Base-by-base conservation (phyloP, 257 asterid genomes). In the Asclepias syriaca region DNA sequence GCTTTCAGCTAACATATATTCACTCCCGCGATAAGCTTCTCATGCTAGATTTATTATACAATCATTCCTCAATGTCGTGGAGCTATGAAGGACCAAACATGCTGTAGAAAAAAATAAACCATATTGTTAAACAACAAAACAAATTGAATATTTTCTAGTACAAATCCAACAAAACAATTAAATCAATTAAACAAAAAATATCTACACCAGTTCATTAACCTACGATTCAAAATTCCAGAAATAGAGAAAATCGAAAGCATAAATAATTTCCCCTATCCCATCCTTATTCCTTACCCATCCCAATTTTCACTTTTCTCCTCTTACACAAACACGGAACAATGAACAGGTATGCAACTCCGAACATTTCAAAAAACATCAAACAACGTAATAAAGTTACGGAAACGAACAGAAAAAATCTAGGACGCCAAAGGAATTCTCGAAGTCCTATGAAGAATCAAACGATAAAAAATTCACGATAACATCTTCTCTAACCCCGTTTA, bases 41-140 rank as follows among this genome's bases (percentile, higher is more conserved):
- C 92, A 83, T 88, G 39, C 77, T 81, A 58, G 76, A 55, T 16
- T 46, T 56, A 71, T 73, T 67, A 59, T 74, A 77, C 65, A 21
- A 39, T 77, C 76, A 82, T 55, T 68, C 81, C 79, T 77, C 72
- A 72, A 78, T 54, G 46, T 7, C 57, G 75, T 67, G 72, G 70
- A 77, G 83, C 89, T 86, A 67, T 43, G 40, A 75, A 72, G 32
- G 45, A 72, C 65, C 69, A 58, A 75, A 55, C 21, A 66, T 27
- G 15, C 46, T 16, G 18, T 22, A 39, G 11, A 37, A 34, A 50
- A 43, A 40, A 55, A 45, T 39, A 68, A 58, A 40, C 19, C 50
- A 27, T 15, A 27, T 63, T 13, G 70, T 72, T 19, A 54, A 34
- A 57, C n/a, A 19, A 34, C 49, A 16, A 37, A 64, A 64, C 11